Evolutionary conservation across 2,329 filamentous ascomycete species (phyloP), one percentile per base, ranked within the genome.

Genomic region (Penicillium sp.): DNA sequence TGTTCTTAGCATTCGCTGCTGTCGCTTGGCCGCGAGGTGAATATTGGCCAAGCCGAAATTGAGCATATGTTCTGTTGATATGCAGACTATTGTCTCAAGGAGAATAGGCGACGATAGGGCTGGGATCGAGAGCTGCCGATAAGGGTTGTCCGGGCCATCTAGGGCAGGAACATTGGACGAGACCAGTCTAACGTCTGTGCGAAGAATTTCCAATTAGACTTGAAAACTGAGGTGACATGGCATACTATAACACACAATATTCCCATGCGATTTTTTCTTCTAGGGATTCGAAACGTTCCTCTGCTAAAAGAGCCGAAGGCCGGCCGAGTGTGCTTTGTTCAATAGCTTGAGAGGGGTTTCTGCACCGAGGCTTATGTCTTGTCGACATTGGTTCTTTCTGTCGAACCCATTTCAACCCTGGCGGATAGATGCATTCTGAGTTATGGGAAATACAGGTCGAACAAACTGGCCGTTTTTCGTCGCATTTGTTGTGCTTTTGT

Each of bases 11-110:
- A 60, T 59, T 50, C 54, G 45, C 34, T 57, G 56, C 35, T 61
- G 57, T 18, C 53, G 54, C 19, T 57, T 50, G 28, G 57, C 59
- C 40, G 56, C 59, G 8, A 46, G 50, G 27, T 53, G 51, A 8
- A 61, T 41, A 41, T 50, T 57, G 12, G 56, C 41, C 6, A 61
- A 43, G 9, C 54, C 57, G 19, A 61, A 61, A 28, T 61, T 61
- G 6, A 61, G 54, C 59, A 61, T 61, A 37, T 59, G 59, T 38
- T 61, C 57, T 19, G 57, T 59, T 3, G 59, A 56, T 48, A 60
- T 61, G 44, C 59, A 61, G 11, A 61, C 43, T 12, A 61, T 54
- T 7, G 59, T 61, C 19, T 61, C 56, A 14, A 57, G 54, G 4
- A 61, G 39, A 12, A 61, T 52, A 6, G 59, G 57, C 2, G 57